Evolutionary conservation across 345 rosid species (phyloP), one percentile per base, ranked within the genome.

Genomic region (Salix koriyanagi): DNA sequence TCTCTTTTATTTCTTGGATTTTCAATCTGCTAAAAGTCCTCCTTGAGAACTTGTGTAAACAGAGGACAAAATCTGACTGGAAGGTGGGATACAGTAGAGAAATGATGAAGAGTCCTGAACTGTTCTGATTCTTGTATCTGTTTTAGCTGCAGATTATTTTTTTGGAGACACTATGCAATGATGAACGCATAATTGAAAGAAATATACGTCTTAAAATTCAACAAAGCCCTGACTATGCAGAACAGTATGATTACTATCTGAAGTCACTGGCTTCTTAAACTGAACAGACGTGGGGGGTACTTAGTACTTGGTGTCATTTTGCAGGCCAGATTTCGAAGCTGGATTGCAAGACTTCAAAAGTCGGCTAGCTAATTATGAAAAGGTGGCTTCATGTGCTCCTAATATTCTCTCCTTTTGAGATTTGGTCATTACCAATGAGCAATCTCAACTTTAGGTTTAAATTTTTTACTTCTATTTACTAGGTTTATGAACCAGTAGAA

Each of bases 401-500:
- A 72, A 64, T 54, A 66, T 70, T 69, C 66, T 73, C 62, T 69
- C 44, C 77, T 72, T 14, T 48, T 67, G 56, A 79, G 19, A 67
- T 37, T 73, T 60, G 36, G 25, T 48, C 69, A 10, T 69, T 30
- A 44, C 39, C 69, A 77, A 60, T 71, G 78, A 30, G 50, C 58
- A 62, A 50, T 81, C 50, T 80, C 7, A 68, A 39, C 15, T 72
- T 23, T 52, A 58, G 69, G 11, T 71, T 69, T 77, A 56, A 75
- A 60, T 65, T 25, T 73, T 41, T 65, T 78, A 18, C 69, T 83
- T 79, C 54, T 9, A 69, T 60, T 84, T 74, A 46, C 85, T 76
- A 96, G 99, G 97, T 91, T 72, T 96, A 96, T 86, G 99, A 96
- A 84, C 97, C 98, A 42, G 99, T 94, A 28, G 98, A 96, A 79